Evolutionary conservation across 345 rosid genomes (phyloP).

Genomic region (Populus ilicifolia): DNA sequence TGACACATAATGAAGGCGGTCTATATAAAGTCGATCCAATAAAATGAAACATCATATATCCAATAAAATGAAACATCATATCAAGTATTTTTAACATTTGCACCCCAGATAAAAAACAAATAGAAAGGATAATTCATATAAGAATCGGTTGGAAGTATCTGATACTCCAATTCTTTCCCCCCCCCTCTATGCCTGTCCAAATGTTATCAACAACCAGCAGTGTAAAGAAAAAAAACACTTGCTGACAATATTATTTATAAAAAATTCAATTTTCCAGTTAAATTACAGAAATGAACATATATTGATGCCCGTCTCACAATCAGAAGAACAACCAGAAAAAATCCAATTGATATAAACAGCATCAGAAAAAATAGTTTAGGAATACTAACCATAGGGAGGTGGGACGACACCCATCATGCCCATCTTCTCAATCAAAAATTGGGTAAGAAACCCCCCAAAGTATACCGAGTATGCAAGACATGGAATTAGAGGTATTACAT

Average conservation of each 20-base stretch:
- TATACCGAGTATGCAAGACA: slow-evolving; percentile 64
- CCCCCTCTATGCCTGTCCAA: background rate
- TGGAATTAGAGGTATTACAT: slow-evolving; percentile 67
- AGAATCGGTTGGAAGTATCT: background rate
- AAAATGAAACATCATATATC: background rate
- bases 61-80: background rate
- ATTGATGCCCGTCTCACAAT: background rate
- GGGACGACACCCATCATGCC: slow-evolving; percentile 95
- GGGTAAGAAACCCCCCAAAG: slow-evolving; percentile 77
- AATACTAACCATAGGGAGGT: slow-evolving; percentile 83
- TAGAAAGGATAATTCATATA: background rate
- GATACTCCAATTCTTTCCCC: background rate
- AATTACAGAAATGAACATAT: background rate
- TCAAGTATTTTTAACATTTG: background rate
- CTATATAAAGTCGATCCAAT: background rate
- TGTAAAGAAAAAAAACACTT: background rate
- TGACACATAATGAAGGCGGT: background rate
- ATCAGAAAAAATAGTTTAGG: slow-evolving; percentile 17
- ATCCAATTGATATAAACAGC: background rate
- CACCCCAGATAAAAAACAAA: background rate
- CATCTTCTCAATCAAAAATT: slow-evolving; percentile 87
- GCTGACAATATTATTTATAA: background rate
- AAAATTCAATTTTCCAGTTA: background rate
- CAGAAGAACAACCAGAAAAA: background rate
- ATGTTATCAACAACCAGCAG: background rate